phyloP scores from a whole-genome alignment of 345 rosid species.

The Eucalyptus leucophloia region DNA sequence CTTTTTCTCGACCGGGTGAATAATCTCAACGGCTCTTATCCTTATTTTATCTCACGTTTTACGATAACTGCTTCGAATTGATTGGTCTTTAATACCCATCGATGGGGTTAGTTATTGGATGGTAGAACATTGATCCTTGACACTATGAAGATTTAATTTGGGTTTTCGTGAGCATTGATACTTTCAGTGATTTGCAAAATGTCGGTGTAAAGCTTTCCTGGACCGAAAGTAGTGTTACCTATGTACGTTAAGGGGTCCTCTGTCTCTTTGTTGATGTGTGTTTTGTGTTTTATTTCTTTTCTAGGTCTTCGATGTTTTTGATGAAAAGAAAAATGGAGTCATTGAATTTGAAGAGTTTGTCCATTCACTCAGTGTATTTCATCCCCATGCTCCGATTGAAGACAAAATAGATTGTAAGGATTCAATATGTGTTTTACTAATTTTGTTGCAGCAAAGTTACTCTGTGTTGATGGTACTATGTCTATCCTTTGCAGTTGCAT shows the following conservation, averaged over 20 bases:
- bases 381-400: conserved; percentile 59
- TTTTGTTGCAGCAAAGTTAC: background rate
- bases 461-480: background rate
- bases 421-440: background rate
- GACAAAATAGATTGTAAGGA: conserved; percentile 73
- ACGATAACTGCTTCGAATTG: background rate
- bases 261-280: background rate
- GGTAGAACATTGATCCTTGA: background rate
- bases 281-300: background rate
- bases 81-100: background rate
- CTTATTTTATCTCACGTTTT: background rate
- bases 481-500: conserved; percentile 47
- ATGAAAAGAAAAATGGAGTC: conserved; percentile 77
- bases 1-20: too few species aligned
- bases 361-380: conserved; percentile 65
- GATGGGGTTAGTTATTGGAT: background rate
- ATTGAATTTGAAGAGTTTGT: conserved; percentile 87
- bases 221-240: too few species aligned
- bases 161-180: background rate
- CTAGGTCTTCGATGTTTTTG: conserved; percentile 74
- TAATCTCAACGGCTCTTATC: too few species aligned
- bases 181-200: background rate
- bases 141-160: background rate
- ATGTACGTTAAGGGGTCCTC: background rate
- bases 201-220: background rate